These are phyloP conservation scores for Cordia subcordata DNA, from an alignment of 257 asterid species.

Conservation along the genomic window DNA sequence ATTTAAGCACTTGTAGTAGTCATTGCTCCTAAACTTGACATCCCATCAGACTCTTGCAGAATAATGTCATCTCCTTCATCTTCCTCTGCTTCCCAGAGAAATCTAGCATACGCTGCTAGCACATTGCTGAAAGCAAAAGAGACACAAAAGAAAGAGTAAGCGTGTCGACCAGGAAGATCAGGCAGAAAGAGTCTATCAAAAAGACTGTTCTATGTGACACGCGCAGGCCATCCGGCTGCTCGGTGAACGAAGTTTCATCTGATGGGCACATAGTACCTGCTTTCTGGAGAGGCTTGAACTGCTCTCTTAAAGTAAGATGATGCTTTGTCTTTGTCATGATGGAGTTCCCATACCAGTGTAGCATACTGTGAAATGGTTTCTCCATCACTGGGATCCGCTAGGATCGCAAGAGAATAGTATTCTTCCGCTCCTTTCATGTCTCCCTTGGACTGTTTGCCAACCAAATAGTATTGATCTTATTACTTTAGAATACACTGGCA, in stretches of 20 bases:
- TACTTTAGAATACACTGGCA: too few species aligned
- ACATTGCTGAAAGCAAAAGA: conserved; percentile 45
- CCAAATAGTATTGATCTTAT: neutral
- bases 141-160: neutral
- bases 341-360: conserved; percentile 61
- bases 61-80: conserved; percentile 18
- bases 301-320: conserved; percentile 58
- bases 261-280: too few species aligned
- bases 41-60: conserved; percentile 1
- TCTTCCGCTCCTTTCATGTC: conserved; percentile 74
- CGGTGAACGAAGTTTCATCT: too few species aligned
- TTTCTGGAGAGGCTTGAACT: conserved; percentile 49
- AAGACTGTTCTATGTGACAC: too few species aligned
- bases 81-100: conserved; percentile 73
- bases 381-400: conserved; percentile 63
- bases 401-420: conserved; percentile 52
- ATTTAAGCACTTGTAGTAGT: conserved; percentile 12
- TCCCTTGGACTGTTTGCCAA: conserved; percentile 47
- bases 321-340: conserved; percentile 52
- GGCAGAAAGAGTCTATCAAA: too few species aligned
- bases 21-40: conserved; percentile 20
- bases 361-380: conserved; percentile 57
- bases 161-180: too few species aligned
- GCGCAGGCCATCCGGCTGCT: too few species aligned
- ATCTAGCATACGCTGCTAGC: conserved; percentile 77